Evolutionary conservation across 2,329 filamentous ascomycete genomes (phyloP).

Genomic region (Arthroderma sp.): DNA sequence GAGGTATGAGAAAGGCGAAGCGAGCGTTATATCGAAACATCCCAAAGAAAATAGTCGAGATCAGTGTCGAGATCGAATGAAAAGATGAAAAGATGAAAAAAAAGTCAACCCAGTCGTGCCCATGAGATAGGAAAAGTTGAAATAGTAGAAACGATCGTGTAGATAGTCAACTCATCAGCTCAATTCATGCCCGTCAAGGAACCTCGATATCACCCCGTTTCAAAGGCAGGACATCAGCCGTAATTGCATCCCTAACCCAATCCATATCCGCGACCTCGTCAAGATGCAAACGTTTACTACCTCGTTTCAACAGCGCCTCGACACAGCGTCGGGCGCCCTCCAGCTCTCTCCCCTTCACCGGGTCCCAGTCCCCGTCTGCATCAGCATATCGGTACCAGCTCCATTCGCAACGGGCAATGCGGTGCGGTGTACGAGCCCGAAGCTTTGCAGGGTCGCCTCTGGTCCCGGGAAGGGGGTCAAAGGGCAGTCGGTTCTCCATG

Average conservation of each 20-base stretch:
- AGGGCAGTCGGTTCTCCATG: conserved; percentile 83
- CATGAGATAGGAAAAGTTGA: background rate
- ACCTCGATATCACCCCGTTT: conserved; percentile 43
- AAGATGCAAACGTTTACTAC: conserved; percentile 63
- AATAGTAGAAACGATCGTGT: background rate
- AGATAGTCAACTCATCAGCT: background rate
- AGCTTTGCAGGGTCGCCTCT: conserved; percentile 59
- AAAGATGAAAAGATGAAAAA: background rate
- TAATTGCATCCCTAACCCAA: conserved; percentile 68
- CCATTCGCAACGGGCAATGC: conserved; percentile 95
- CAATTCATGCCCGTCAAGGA: conserved; percentile 20
- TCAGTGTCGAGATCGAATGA: background rate
- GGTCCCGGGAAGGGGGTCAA: conserved; percentile 75
- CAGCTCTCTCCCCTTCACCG: conserved; percentile 52
- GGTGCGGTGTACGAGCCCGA: conserved; percentile 72
- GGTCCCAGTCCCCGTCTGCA: conserved; percentile 75
- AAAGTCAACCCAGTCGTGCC: background rate
- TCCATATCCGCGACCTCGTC: conserved; percentile 57
- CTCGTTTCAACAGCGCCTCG: conserved; percentile 72
- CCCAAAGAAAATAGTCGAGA: background rate
- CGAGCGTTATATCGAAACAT: background rate
- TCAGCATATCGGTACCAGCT: conserved; percentile 79
- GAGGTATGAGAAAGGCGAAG: background rate
- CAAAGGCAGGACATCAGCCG: conserved; percentile 47
- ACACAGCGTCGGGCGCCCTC: conserved; percentile 69